Evolutionary conservation across 768 basidiomycete genomes (phyloP), one percentile per base, ranked within the genome.

Genomic region (Tylopilus subfusipes): DNA sequence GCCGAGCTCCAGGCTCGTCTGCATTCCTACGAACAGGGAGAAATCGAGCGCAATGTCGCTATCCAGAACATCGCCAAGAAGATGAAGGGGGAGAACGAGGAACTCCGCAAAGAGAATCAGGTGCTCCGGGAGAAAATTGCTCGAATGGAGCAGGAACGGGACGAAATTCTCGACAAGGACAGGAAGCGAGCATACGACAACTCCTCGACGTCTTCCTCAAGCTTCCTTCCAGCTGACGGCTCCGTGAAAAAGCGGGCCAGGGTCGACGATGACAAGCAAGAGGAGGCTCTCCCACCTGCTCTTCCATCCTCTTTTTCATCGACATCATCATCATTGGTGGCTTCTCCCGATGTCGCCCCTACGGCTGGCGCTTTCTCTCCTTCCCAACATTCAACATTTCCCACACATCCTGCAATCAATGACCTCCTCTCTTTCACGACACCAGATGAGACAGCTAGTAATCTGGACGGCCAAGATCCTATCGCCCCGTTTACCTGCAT

Each of bases 1-100:
- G 84, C 88, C 10, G 91, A 93, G 58, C 80, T 94, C 33, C 91
- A 94, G 71, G 86, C 90, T 47, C 88, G 90, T 44, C 76, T 94
- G 48, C 85, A 88, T 57, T 82, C 82, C 19, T 93, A 92, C 62
- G 91, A 94, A 67, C 88, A 90, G 66, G 92, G 92, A n/a, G 91
- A 93, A 67, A 84, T 92, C 25, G 88, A 93, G 68, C 84, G 90
- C 52, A 92, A 88, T 64, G 82, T 93, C 47, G 88, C 89, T 43
- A 75, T 94, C 21, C 92, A 93, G 70, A 83, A 78, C 50, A 81
- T 90, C 50, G 90, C 89, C 14, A 92, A 91, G 72, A 82, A 84
- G 30, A 78, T 90, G 53, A 93, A 93, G 71, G 90, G 91, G 60
- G 92, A 94, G 67, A 94, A 94, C 59, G 88, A 91, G 49, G 73